Evolutionary conservation across 192 early-diverging fungal genomes (phyloP), one percentile per base, ranked within the genome.

Genomic region (Phlyctochytrium planicorne): DNA sequence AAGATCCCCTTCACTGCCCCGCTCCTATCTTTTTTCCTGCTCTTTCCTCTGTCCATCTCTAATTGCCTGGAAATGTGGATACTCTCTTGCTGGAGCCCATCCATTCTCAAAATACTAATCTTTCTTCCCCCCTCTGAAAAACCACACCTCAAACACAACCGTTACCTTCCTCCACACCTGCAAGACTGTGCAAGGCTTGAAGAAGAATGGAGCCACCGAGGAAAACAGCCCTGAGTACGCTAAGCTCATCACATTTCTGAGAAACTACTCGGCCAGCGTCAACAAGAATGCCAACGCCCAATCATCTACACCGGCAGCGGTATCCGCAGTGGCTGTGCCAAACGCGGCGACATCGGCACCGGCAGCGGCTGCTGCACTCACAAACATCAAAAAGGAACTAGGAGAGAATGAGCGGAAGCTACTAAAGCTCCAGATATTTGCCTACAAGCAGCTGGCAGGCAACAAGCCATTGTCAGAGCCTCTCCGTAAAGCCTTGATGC

Each of bases 171-270:
- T n/a, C n/a, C n/a, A n/a, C n/a, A n/a, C n/a, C n/a, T n/a, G n/a
- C n/a, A n/a, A 82, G 76, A 57, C 53, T 24, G 74, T 74, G 2
- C 80, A 86, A 62, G 62, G 71, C 27, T 63, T 90, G 76, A 84
- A 90, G 63, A 69, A 78, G 10, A 77, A 74, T 14, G 91, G 92
- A 17, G 87, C 89, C 17, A 94, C 85, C 10, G 91, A 96, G 80
- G 82, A 83, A 40, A 92, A 85, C 68, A 87, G 87, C 66, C 80
- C 81, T 17, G 90, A 93, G 68, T 90, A 82, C 67, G 91, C 89
- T 32, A 80, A 85, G 65, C 76, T 92, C 32, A 73, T 93, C 75
- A 59, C 69, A 0, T 60, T 86, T n/a, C 66, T 92, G 52, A 76
- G 84, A n/a, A 67, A 37, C 24, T 47, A 47, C 40, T 47, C 40